A percentile compares a stretch with the other conserved stretches of the same genome.
Evolutionary conservation across 2,329 filamentous ascomycete species (phyloP).

Genomic region (Xylariaceae sp.): DNA sequence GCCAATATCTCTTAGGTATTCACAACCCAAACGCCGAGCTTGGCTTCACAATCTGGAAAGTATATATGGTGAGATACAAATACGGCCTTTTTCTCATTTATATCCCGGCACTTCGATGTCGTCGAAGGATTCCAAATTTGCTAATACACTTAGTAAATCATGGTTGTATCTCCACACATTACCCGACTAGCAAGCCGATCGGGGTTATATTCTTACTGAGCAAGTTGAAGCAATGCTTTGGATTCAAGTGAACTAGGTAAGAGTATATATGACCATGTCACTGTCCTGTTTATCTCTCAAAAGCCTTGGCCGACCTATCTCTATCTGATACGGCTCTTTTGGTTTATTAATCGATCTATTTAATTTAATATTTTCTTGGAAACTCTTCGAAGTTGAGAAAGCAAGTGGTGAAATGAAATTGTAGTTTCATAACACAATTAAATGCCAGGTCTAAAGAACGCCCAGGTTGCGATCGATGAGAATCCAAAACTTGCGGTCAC

Average conservation of each 20-base stretch:
- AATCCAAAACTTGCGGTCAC: neutral
- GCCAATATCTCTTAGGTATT: no score
- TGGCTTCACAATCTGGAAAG: neutral
- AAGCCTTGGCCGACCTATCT: neutral
- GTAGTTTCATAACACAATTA: neutral
- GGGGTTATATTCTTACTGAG: conserved; percentile 22
- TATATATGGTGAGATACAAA: no score
- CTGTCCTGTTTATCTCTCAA: neutral
- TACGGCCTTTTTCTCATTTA: neutral
- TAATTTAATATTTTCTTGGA: neutral
- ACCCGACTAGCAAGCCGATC: conserved; percentile 21
- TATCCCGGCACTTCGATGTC: neutral
- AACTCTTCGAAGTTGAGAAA: neutral
- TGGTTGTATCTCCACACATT: neutral
- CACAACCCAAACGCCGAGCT: neutral
- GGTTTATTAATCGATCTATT: neutral
- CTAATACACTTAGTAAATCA: conserved; percentile 15
- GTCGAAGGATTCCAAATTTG: neutral
- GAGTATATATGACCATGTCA: neutral
- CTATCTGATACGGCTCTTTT: neutral
- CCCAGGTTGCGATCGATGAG: neutral
- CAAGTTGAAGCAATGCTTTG: neutral
- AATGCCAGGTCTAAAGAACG: conserved; percentile 6
- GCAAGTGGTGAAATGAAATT: neutral
- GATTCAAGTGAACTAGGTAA: neutral